Evolutionary conservation across 2,329 filamentous ascomycete genomes (phyloP).

Genomic region (Parastagonospora avenae): DNA sequence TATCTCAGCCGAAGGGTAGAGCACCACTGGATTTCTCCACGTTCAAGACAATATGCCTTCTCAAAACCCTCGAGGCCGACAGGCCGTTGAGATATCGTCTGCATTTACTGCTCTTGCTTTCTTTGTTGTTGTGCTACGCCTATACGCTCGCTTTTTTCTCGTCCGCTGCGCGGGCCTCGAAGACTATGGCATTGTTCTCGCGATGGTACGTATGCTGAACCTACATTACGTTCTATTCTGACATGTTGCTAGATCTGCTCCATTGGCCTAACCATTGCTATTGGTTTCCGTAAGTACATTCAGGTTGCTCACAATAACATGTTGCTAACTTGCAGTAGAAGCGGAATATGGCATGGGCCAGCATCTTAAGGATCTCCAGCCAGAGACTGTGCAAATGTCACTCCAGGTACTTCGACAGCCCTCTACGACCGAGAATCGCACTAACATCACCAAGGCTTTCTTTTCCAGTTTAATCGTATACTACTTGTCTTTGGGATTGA

Average conservation of each 20-base stretch:
- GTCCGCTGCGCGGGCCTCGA: conserved; percentile 36
- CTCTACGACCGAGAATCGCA: neutral
- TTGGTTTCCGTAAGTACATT: conserved; percentile 33
- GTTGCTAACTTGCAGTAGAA: conserved; percentile 25
- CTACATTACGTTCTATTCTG: neutral
- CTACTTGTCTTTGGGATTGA: conserved; percentile 39
- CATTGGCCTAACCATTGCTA: conserved; percentile 33
- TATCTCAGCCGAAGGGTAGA: neutral
- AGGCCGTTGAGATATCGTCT: conserved; percentile 28
- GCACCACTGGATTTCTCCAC: neutral
- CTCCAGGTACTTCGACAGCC: conserved; percentile 23
- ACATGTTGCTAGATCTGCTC: conserved; percentile 26
- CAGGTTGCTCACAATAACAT: too few species aligned
- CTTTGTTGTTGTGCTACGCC: conserved; percentile 26
- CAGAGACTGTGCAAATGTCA: conserved; percentile 21
- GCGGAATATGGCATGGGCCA: conserved; percentile 38
- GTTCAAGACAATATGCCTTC: neutral
- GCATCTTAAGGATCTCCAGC: conserved; percentile 21
- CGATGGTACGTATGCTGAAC: conserved; percentile 23
- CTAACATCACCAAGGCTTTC: conserved; percentile 30
- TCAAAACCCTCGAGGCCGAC: conserved; percentile 28
- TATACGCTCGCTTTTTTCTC: conserved; percentile 38
- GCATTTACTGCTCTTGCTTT: conserved; percentile 34
- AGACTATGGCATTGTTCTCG: conserved; percentile 32
- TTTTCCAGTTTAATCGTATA: conserved; percentile 42